Percentiles rank a stretch among this genome's conserved stretches.
Evolutionary conservation across 2,329 filamentous ascomycete species (phyloP).

Genomic region (Calonectria pteridis): DNA sequence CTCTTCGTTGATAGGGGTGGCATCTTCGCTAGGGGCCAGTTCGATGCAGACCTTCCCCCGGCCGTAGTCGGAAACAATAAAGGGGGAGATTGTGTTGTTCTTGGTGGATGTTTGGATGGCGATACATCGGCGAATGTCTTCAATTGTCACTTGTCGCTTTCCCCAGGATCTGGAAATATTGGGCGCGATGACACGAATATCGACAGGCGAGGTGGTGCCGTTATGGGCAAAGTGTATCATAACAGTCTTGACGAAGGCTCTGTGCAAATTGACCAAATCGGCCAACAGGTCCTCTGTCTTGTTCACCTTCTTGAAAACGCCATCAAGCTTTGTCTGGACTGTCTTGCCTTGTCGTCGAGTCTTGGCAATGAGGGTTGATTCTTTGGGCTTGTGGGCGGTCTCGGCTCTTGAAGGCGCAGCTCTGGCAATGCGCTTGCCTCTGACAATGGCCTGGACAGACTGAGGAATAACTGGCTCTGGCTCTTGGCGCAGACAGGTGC

Average conservation of each 20-base stretch:
- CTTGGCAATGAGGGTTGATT: slow-evolving; percentile 48
- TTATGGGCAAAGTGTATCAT: slow-evolving; percentile 78
- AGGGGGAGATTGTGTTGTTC: slow-evolving; percentile 48
- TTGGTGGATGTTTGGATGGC: slow-evolving; percentile 67
- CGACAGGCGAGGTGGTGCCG: slow-evolving; percentile 71
- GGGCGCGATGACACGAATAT: slow-evolving; percentile 71
- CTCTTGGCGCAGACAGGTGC: slow-evolving; percentile 44
- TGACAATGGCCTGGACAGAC: slow-evolving; percentile 30
- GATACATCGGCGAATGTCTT: slow-evolving; percentile 76
- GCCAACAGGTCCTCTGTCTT: slow-evolving; percentile 44
- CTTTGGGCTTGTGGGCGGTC: slow-evolving; percentile 47
- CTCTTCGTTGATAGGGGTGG: slow-evolving; percentile 61
- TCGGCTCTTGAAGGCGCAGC: slow-evolving; percentile 45
- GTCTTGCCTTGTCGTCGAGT: slow-evolving; percentile 45
- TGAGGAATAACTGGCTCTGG: slow-evolving; percentile 21
- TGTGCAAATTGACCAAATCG: slow-evolving; percentile 74
- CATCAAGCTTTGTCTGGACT: slow-evolving; percentile 55
- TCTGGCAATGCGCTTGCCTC: slow-evolving; percentile 50
- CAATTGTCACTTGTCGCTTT: slow-evolving; percentile 73
- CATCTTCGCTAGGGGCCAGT: slow-evolving; percentile 55
- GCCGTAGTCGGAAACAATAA: slow-evolving; percentile 65
- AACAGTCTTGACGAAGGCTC: slow-evolving; percentile 76
- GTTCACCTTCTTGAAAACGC: slow-evolving; percentile 53
- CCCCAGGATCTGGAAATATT: slow-evolving; percentile 78
- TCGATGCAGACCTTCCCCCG: slow-evolving; percentile 70